phyloP scores from a whole-genome alignment of 352 stramenopile genomes.

The Globisporangium recalcitrans region DNA sequence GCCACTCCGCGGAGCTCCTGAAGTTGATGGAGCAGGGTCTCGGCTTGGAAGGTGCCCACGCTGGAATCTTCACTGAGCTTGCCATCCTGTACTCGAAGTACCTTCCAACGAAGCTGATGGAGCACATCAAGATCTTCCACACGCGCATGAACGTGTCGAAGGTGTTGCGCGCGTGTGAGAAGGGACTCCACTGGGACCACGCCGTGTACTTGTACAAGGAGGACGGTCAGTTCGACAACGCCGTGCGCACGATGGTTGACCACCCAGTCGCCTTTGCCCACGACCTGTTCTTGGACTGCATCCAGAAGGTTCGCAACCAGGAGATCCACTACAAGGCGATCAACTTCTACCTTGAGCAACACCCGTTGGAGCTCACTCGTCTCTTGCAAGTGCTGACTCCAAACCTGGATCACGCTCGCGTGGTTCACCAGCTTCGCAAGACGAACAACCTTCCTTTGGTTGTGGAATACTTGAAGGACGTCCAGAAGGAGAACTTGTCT shows the following conservation, averaged over 20 bases:
- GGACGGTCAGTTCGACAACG: constrained; percentile 98
- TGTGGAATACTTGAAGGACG: constrained; percentile 96
- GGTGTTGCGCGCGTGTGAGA: constrained; percentile 96
- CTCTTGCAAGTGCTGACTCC: constrained; percentile 97
- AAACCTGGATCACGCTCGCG: constrained; percentile 97
- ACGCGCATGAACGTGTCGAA: constrained; percentile 99
- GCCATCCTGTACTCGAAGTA: constrained; percentile 99
- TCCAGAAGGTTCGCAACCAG: constrained; percentile 98
- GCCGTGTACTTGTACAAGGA: constrained; percentile 99
- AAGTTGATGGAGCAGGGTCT: constrained; percentile 99
- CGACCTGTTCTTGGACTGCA: constrained; percentile 98
- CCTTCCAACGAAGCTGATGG: constrained; percentile 98
- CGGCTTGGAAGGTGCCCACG: constrained; percentile 97
- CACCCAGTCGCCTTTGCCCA: constrained; percentile 96
- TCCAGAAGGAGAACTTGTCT: constrained; percentile 98
- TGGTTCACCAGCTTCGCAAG: constrained; percentile 98
- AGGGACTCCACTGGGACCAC: constrained; percentile 97
- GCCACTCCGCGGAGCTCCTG: constrained; percentile 94
- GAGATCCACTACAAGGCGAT: constrained; percentile 99
- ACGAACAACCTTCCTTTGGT: constrained; percentile 96
- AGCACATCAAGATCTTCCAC: constrained; percentile 99
- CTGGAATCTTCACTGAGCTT: constrained; percentile 99
- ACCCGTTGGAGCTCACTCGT: constrained; percentile 95
- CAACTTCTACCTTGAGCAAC: constrained; percentile 97
- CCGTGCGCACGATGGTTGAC: constrained; percentile 99